A percentile compares a stretch with the other conserved stretches of the same genome.
phyloP scores from a whole-genome alignment of 2,329 filamentous ascomycete genomes.

The Stemphylium vesicarium region DNA sequence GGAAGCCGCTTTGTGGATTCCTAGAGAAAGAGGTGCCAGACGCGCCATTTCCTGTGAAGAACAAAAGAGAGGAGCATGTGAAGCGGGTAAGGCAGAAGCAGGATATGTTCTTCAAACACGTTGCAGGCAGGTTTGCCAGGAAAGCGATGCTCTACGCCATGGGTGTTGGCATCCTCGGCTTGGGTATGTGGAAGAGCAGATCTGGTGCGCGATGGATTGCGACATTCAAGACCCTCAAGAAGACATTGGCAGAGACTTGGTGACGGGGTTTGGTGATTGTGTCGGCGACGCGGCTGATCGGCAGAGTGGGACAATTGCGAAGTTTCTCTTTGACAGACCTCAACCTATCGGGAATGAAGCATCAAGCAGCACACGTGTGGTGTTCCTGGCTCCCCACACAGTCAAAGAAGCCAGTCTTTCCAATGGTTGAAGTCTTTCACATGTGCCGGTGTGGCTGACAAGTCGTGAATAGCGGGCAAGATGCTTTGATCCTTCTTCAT shows the following conservation, averaged over 20 bases:
- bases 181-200: conserved; percentile 2
- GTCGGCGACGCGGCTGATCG: too few species aligned
- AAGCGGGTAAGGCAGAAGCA: conserved; percentile 8
- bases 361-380: too few species aligned
- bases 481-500: too few species aligned
- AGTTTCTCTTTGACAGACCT: too few species aligned
- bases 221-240: not conserved
- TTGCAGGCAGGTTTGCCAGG: not conserved
- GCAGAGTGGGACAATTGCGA: too few species aligned
- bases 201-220: not conserved
- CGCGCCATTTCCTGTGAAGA: conserved; percentile 19
- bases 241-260: not conserved
- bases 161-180: not conserved
- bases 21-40: conserved; percentile 27
- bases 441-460: too few species aligned
- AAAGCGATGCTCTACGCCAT: not conserved
- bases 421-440: too few species aligned
- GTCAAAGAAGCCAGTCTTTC: too few species aligned
- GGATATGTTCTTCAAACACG: conserved; percentile 11
- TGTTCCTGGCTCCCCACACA: too few species aligned
- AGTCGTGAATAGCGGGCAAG: too few species aligned
- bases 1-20: conserved; percentile 35
- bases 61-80: conserved; percentile 14
- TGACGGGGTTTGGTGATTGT: too few species aligned
- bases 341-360: too few species aligned